Evolutionary conservation across 345 rosid genomes (phyloP).

Genomic region (Aquilaria yunnanensis): DNA sequence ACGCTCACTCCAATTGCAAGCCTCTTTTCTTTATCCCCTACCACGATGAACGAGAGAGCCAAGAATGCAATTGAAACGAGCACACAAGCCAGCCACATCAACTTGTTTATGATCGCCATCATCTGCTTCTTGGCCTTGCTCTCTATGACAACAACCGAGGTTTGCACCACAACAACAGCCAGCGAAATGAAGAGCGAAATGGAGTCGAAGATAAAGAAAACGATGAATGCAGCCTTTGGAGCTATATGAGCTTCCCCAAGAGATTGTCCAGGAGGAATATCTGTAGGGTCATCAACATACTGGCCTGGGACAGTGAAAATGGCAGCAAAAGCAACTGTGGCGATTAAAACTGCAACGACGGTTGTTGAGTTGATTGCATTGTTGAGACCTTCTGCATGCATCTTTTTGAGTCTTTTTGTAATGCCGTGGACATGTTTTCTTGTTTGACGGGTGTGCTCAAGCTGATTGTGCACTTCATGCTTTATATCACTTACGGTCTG

Average conservation of each 20-base stretch:
- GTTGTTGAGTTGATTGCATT: conserved; percentile 94
- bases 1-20: conserved; percentile 74
- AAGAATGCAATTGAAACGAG: conserved; percentile 73
- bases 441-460: conserved; percentile 88
- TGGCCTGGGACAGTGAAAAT: conserved; percentile 93
- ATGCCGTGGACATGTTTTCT: conserved; percentile 82
- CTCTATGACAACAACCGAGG: conserved; percentile 89
- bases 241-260: conserved; percentile 86
- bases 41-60: conserved; percentile 76
- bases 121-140: conserved; percentile 90
- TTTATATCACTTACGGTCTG: conserved; percentile 95
- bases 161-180: conserved; percentile 91
- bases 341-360: conserved; percentile 87
- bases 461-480: conserved; percentile 86
- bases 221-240: conserved; percentile 50
- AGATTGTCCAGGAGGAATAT: conserved; percentile 36
- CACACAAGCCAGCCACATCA: conserved; percentile 94
- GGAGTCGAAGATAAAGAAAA: conserved; percentile 81
- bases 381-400: conserved; percentile 90
- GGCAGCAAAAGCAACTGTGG: conserved; percentile 93
- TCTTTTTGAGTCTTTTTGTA: conserved; percentile 76
- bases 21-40: conserved; percentile 71
- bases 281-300: conserved; percentile 42
- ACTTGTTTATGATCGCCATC: conserved; percentile 91
- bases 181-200: conserved; percentile 87